Evolutionary conservation across 768 basidiomycete species (phyloP), one percentile per base, ranked within the genome.

Genomic region (Crassisporium funariophilum): DNA sequence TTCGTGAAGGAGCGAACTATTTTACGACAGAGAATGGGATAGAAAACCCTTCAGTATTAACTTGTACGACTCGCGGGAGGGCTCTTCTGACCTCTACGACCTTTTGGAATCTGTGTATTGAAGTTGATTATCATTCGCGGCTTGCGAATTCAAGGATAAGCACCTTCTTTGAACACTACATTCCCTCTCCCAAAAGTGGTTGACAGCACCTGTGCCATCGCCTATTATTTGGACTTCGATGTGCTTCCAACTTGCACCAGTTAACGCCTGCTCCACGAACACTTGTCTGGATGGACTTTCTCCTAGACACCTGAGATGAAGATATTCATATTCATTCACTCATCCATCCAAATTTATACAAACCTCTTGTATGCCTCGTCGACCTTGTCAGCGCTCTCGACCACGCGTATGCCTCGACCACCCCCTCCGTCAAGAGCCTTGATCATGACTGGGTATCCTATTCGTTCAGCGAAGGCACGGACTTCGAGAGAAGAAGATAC

Each of bases 341-440:
- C n/a, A n/a, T n/a, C n/a, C n/a, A n/a, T n/a, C n/a, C n/a, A n/a
- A n/a, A n/a, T n/a, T 29, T 7, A 21, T 15, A 52, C 55, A 17
- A 24, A 70, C 58, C 88, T 80, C 57, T 86, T 77, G 64, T 91
- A 92, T 3, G 83, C 77, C 50, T 82, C 80, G 63, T 86, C 78
- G 68, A 92, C 85, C 46, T 79, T 78, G n/a, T 74, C 74, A 56
- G 83, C 78, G 50, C 78, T 77, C 47, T 86, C 77, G 2, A 93
- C 92, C 31, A 93, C 84, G 56, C 92, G 83, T 80, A 94, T 95
- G 33, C 91, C 91, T 54, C 91, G 83, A 36, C 91, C 91, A 52
- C 91, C 91, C 48, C 91, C 91, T 37, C 91, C 91, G 75, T 91
- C 88, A 1, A 91, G 83, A 6, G 91, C 92, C 67, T 94, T 95